A percentile compares a stretch with the other conserved stretches of the same genome.
These are phyloP conservation scores for Pseudogymnoascus sp. DNA, from an alignment of 2,329 filamentous ascomycete genomes.

Conservation along the genomic window DNA sequence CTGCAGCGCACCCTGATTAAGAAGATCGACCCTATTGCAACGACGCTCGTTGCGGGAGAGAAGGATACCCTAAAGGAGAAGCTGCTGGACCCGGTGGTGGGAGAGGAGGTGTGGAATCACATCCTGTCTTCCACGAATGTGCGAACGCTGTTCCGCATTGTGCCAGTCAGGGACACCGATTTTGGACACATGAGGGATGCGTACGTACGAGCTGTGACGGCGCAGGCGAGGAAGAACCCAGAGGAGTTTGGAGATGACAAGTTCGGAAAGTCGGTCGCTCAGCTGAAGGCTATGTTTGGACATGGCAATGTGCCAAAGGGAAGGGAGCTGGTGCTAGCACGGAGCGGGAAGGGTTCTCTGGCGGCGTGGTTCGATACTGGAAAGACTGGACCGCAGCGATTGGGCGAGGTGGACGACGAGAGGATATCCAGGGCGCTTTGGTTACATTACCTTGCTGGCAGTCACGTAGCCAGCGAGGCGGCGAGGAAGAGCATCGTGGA, in stretches of 20 bases:
- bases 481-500: constrained; percentile 77
- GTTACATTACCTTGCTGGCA: constrained; percentile 83
- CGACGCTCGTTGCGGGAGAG: constrained; percentile 74
- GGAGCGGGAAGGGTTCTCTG: constrained; percentile 58
- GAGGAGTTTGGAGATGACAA: constrained; percentile 57
- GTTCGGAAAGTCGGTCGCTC: constrained; percentile 66
- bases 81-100: constrained; percentile 61
- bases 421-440: constrained; percentile 74
- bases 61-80: constrained; percentile 63
- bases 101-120: constrained; percentile 66
- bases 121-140: constrained; percentile 60
- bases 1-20: constrained; percentile 72
- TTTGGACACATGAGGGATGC: constrained; percentile 89
- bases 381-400: constrained; percentile 40
- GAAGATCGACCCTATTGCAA: constrained; percentile 68
- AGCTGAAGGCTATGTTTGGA: constrained; percentile 77
- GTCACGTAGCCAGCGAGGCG: constrained; percentile 75
- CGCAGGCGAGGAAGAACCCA: constrained; percentile 52
- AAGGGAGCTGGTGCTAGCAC: constrained; percentile 65
- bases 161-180: constrained; percentile 88
- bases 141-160: constrained; percentile 73
- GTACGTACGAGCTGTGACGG: constrained; percentile 78
- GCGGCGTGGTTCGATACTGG: constrained; percentile 58
- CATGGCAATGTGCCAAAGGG: constrained; percentile 74
- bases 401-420: constrained; percentile 73